Percentiles rank a stretch among this genome's conserved stretches.
Evolutionary conservation across 164 flowering plant genomes (phyloP).

Genomic region (Tetrastigma voinierianum): DNA sequence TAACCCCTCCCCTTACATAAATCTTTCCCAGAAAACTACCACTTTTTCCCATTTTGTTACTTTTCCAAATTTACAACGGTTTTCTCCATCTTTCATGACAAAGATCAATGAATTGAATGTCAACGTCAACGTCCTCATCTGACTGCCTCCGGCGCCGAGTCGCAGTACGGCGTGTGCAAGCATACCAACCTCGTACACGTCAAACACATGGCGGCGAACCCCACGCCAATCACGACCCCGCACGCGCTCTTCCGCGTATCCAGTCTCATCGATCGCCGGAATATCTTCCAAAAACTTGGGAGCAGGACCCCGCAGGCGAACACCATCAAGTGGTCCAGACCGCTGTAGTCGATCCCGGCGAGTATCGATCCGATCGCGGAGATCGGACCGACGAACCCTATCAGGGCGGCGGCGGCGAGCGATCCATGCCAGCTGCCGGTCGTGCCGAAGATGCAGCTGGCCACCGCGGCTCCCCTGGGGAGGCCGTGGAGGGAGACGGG

Average conservation of each 20-base stretch:
- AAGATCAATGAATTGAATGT: too few species aligned
- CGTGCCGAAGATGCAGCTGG: conserved; percentile 86
- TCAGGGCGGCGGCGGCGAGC: conserved; percentile 68
- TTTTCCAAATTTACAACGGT: neutral
- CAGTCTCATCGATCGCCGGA: conserved; percentile 54
- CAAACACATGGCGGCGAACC: conserved; percentile 63
- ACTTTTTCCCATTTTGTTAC: too few species aligned
- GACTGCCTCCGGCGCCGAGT: conserved; percentile 96
- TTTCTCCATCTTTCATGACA: neutral
- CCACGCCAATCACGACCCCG: conserved; percentile 63
- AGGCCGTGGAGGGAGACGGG: conserved; percentile 91
- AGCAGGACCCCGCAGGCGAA: conserved; percentile 84
- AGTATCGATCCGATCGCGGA: conserved; percentile 91
- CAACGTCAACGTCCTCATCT: too few species aligned
- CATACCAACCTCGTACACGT: conserved; percentile 78
- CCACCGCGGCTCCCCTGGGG: conserved; percentile 96
- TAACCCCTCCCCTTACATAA: too few species aligned
- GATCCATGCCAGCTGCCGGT: conserved; percentile 88
- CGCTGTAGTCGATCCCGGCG: conserved; percentile 83
- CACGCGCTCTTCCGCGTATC: conserved; percentile 48
- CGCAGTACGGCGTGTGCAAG: conserved; percentile 90
- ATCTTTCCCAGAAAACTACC: too few species aligned
- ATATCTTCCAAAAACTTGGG: conserved; percentile 60
- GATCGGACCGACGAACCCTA: conserved; percentile 78
- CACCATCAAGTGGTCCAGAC: conserved; percentile 83